Evolutionary conservation across 2,329 filamentous ascomycete species (phyloP).

Genomic region (Colletotrichum sp.): DNA sequence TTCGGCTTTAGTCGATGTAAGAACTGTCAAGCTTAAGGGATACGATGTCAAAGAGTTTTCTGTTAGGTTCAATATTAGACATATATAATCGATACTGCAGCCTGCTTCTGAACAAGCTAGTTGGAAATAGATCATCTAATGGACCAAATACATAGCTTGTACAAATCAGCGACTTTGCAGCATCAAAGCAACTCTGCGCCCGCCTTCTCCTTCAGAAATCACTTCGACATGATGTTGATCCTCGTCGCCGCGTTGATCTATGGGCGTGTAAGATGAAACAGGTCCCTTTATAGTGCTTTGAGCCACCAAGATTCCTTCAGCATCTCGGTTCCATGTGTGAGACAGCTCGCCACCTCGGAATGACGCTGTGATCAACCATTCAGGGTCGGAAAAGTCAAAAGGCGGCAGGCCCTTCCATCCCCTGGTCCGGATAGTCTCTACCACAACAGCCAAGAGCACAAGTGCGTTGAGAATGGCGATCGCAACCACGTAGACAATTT

Average conservation of each 20-base stretch:
- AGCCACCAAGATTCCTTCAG: not conserved
- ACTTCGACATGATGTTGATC: not conserved
- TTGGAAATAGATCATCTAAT: not conserved
- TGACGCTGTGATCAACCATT: not conserved
- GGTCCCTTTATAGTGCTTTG: not conserved
- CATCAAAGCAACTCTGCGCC: not conserved
- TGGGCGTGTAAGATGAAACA: not conserved
- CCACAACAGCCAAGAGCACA: not conserved
- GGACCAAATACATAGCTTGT: not conserved
- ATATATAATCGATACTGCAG: not conserved
- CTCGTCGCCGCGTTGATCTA: not conserved
- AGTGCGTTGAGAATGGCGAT: not conserved
- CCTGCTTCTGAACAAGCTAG: not conserved
- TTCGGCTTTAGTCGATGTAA: not conserved
- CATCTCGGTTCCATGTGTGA: not conserved
- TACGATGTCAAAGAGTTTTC: not conserved
- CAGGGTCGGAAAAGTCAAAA: not conserved
- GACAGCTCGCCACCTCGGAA: not conserved
- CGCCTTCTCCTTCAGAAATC: not conserved
- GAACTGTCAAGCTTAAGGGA: not conserved
- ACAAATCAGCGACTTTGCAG: not conserved
- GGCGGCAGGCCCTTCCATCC: not conserved
- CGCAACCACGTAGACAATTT: not conserved
- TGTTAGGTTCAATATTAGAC: not conserved
- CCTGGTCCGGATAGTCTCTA: not conserved